A percentile compares a stretch with the other conserved stretches of the same genome.
These are phyloP conservation scores for Russula brevipes DNA, from an alignment of 768 basidiomycete species.

Conservation along the genomic window DNA sequence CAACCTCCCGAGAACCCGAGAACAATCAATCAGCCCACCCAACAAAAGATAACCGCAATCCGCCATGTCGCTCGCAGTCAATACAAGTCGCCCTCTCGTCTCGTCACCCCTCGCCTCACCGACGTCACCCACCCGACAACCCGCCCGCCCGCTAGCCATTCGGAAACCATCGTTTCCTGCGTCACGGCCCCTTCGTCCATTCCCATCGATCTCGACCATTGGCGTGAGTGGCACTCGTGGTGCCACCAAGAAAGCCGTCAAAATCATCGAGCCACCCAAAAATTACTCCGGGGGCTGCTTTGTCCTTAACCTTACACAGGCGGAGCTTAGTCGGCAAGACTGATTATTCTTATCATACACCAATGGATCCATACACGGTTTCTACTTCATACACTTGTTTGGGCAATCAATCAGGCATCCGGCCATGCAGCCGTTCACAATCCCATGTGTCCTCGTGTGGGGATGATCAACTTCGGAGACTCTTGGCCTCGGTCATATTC, in stretches of 20 bases:
- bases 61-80: constrained; percentile 52
- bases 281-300: constrained; percentile 61
- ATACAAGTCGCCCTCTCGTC: constrained; percentile 20
- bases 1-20: too few relatives aligned
- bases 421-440: background rate
- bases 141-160: constrained; percentile 33
- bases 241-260: constrained; percentile 47
- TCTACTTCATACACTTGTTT: background rate
- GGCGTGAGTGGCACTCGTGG: constrained; percentile 1
- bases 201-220: constrained; percentile 54
- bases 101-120: constrained; percentile 25
- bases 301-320: constrained; percentile 76
- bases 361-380: too few relatives aligned
- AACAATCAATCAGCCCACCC: too few relatives aligned
- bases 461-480: background rate
- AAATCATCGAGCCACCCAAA: constrained; percentile 75
- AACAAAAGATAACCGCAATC: background rate
- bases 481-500: background rate
- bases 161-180: constrained; percentile 48
- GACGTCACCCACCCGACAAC: background rate
- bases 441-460: background rate
- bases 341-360: constrained; percentile 26
- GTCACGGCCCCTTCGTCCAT: constrained; percentile 75
- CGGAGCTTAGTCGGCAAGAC: constrained; percentile 70
- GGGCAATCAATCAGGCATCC: too few relatives aligned